Conservation (phyloP, 306 rosid genomes). For the Leucaena leucocephala region DNA sequence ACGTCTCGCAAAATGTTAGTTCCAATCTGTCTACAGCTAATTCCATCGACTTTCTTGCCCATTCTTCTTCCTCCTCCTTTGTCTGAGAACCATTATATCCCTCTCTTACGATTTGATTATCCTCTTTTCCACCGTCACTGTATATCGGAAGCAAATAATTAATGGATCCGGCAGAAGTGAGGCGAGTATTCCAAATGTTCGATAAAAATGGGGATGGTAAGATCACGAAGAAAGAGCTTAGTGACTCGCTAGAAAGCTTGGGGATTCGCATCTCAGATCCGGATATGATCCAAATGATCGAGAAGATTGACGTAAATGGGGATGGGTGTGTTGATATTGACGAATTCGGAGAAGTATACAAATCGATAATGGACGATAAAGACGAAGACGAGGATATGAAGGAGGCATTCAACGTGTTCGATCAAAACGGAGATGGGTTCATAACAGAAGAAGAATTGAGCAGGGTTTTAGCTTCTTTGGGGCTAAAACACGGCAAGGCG, state of each 20-base stretch:
- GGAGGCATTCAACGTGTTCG: conserved; percentile 56
- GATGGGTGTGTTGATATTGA: conserved; percentile 50
- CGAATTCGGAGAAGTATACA: conserved; percentile 47
- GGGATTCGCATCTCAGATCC: conserved; percentile 42
- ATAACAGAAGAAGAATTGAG: conserved; percentile 44
- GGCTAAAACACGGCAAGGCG: conserved; percentile 38
- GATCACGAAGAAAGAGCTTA: conserved; percentile 46
- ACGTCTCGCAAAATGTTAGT: background rate
- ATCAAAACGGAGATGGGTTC: conserved; percentile 40
- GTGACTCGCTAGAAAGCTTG: conserved; percentile 38
- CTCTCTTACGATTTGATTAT: background rate
- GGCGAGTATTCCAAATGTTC: conserved; percentile 51
- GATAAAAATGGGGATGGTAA: conserved; percentile 51
- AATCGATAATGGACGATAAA: conserved; percentile 45
- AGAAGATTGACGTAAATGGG: conserved; percentile 48
- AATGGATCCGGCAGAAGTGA: conserved; percentile 49
- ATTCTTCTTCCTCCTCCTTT: background rate
- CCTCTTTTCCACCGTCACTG: background rate
- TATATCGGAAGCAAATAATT: background rate
- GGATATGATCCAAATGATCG: conserved; percentile 49
- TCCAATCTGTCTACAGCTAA: background rate
- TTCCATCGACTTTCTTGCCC: background rate
- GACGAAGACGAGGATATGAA: conserved; percentile 53
- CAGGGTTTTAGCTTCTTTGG: conserved; percentile 44
- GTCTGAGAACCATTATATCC: background rate